These are phyloP conservation scores for Aspergillus puulaauensis DNA, from an alignment of 2,329 filamentous ascomycete genomes.

Conservation along the genomic window DNA sequence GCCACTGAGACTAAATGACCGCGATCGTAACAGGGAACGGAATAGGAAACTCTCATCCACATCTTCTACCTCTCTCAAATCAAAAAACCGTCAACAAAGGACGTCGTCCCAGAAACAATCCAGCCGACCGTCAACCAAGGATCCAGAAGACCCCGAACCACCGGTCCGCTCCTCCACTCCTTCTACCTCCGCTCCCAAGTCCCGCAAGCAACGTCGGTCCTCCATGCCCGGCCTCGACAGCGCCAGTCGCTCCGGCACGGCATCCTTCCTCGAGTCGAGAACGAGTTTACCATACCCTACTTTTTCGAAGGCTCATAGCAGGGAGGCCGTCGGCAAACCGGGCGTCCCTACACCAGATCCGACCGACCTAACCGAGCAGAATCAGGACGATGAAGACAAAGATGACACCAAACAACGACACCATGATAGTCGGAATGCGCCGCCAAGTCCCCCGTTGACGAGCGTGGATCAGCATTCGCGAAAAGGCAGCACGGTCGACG, in stretches of 20 bases:
- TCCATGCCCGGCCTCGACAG: slow-evolving; percentile 56
- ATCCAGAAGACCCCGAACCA: slow-evolving; percentile 24
- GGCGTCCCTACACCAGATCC: slow-evolving; percentile 66
- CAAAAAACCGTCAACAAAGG: slow-evolving; percentile 30
- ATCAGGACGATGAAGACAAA: slow-evolving; percentile 37
- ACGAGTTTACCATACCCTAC: slow-evolving; percentile 70
- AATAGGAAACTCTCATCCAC: slow-evolving; percentile 26
- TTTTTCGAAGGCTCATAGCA: slow-evolving; percentile 89
- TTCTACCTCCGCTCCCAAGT: slow-evolving; percentile 21
- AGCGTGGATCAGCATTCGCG: slow-evolving; percentile 41
- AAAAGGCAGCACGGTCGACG: slow-evolving; percentile 35
- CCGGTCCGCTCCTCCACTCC: slow-evolving; percentile 31
- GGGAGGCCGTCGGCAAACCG: slow-evolving; percentile 67
- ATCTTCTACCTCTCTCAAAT: slow-evolving; percentile 25
- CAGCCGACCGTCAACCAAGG: slow-evolving; percentile 35
- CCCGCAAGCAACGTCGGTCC: slow-evolving; percentile 34
- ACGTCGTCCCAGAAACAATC: slow-evolving; percentile 32
- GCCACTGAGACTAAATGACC: slow-evolving; percentile 37
- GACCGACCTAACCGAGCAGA: slow-evolving; percentile 63
- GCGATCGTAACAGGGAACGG: slow-evolving; percentile 31
- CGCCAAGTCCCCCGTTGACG: slow-evolving; percentile 51
- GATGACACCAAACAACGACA: slow-evolving; percentile 23
- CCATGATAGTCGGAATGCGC: slow-evolving; percentile 36
- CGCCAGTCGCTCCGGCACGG: slow-evolving; percentile 30
- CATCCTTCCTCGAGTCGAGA: slow-evolving; percentile 45